Percentiles rank a stretch among this genome's conserved stretches.
Evolutionary conservation across 306 rosid genomes (phyloP).

Genomic region (Abrus precatorius): DNA sequence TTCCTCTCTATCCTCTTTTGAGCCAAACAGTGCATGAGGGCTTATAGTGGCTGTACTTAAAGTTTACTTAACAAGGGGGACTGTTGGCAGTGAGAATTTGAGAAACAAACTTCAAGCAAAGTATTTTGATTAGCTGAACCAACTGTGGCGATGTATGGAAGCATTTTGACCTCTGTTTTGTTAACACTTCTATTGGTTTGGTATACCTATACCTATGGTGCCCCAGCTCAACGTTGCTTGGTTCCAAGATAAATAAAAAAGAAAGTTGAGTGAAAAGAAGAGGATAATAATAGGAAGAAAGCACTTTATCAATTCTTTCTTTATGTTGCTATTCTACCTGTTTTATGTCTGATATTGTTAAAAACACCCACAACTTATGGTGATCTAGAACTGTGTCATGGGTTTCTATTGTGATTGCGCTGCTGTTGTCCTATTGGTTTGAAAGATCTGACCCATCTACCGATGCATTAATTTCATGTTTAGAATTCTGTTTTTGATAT

Average conservation of each 20-base stretch:
- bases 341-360: constrained; percentile 10
- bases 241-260: background rate
- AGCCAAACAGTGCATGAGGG: no score
- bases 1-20: no score
- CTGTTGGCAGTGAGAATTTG: constrained; percentile 26
- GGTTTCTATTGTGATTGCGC: constrained; percentile 19
- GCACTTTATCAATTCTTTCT: constrained; percentile 6
- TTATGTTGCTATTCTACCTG: constrained; percentile 8
- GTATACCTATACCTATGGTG: background rate
- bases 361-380: background rate
- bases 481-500: constrained; percentile 34
- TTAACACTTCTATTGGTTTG: background rate
- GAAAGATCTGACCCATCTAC: constrained; percentile 23
- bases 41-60: background rate
- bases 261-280: background rate
- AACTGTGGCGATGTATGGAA: background rate
- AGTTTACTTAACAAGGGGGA: background rate
- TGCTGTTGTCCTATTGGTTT: constrained; percentile 9
- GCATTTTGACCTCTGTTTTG: constrained; percentile 2
- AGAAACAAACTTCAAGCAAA: background rate
- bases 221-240: background rate
- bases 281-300: background rate
- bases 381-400: background rate
- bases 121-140: background rate
- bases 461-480: constrained; percentile 29